Evolutionary conservation across 192 early-diverging fungal species (phyloP).

Genomic region (Chytriomyces sp.): DNA sequence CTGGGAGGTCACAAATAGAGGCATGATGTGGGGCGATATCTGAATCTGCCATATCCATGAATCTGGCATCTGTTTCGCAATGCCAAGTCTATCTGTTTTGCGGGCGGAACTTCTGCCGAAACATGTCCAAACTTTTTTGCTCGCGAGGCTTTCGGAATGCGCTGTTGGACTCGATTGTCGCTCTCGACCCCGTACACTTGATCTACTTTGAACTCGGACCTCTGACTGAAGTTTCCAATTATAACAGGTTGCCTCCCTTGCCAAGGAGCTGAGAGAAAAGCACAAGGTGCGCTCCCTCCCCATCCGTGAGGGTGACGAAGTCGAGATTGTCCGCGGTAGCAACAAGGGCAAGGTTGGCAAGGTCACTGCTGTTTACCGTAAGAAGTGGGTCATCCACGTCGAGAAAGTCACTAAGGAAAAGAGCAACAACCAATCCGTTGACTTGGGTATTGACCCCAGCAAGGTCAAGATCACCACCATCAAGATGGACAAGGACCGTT

Average conservation of each 20-base stretch:
- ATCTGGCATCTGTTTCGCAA: no score
- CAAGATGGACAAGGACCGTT: slow-evolving; percentile 97
- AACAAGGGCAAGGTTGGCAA: slow-evolving; percentile 98
- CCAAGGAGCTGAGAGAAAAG: slow-evolving; percentile 98
- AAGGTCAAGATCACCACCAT: slow-evolving; percentile 97
- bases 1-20: no score
- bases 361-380: slow-evolving; percentile 95
- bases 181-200: no score
- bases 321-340: slow-evolving; percentile 90
- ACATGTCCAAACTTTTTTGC: no score
- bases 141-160: no score
- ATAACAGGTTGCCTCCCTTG: slow-evolving; percentile 68
- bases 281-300: slow-evolving; percentile 94
- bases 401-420: slow-evolving; percentile 97
- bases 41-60: no score
- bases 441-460: slow-evolving; percentile 95
- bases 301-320: slow-evolving; percentile 97
- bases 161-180: no score
- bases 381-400: slow-evolving; percentile 99
- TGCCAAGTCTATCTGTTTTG: no score
- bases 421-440: slow-evolving; percentile 91
- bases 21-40: no score
- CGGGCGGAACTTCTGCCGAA: no score
- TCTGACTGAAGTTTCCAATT: no score
- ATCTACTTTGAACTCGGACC: no score